A percentile compares a stretch with the other conserved stretches of the same genome.
Evolutionary conservation across 192 early-diverging fungal species (phyloP).

Genomic region (Coemansia sp.): DNA sequence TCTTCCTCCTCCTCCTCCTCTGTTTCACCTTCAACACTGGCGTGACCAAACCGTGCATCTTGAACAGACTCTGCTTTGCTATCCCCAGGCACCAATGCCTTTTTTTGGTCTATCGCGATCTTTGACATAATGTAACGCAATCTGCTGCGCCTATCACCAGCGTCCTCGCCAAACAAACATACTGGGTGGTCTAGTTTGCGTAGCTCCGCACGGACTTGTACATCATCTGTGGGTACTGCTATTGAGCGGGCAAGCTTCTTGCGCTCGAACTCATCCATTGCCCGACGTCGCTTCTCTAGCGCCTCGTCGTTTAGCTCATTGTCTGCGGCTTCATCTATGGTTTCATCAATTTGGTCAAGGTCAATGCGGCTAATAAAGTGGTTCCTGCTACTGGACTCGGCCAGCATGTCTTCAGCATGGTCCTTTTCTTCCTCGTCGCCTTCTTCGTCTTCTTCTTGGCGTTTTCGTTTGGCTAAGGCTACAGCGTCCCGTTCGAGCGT

Average conservation of each 20-base stretch:
- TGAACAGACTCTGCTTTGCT: background rate
- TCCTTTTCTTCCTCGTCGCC: background rate
- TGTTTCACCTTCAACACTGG: constrained; percentile 9
- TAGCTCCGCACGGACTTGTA: constrained; percentile 68
- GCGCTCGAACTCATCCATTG: constrained; percentile 71
- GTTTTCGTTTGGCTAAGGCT: constrained; percentile 49
- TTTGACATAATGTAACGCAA: constrained; percentile 73
- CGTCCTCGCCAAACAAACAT: constrained; percentile 93
- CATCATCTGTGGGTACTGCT: constrained; percentile 91
- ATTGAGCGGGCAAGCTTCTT: constrained; percentile 73
- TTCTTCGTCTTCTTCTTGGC: constrained; percentile 29
- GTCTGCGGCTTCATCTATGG: constrained; percentile 15
- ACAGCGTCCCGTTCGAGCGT: constrained; percentile 40
- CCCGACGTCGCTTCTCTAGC: constrained; percentile 32
- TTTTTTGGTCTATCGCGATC: constrained; percentile 25
- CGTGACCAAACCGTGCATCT: too few species aligned
- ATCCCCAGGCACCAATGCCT: background rate
- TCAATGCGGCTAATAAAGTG: constrained; percentile 11
- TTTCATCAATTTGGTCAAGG: constrained; percentile 31
- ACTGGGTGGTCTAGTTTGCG: constrained; percentile 81
- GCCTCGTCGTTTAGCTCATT: constrained; percentile 19
- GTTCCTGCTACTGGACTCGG: background rate
- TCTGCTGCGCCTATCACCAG: constrained; percentile 81
- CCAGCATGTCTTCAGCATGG: constrained; percentile 1
- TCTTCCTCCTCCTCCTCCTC: constrained; percentile 56